Percentiles rank a stretch among this genome's conserved stretches.
phyloP scores from a whole-genome alignment of 1,284 basidiomycete species.

The Ganoderma lucidum region DNA sequence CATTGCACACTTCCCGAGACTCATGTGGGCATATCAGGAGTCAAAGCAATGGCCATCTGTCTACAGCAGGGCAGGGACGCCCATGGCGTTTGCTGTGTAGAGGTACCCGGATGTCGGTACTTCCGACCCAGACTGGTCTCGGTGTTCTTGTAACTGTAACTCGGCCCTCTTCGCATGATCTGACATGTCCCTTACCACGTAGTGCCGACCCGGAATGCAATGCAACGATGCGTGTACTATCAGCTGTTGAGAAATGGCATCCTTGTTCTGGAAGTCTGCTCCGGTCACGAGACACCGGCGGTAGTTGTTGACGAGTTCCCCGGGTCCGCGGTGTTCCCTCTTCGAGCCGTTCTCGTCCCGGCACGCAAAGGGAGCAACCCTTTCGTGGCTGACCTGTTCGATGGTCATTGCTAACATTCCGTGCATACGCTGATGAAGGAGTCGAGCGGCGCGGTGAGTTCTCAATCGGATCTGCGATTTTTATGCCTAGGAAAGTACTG shows the following conservation, averaged over 20 bases:
- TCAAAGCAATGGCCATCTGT: slow-evolving; percentile 23
- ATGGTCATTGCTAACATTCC: neutral
- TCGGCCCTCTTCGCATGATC: neutral
- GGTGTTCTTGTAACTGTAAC: neutral
- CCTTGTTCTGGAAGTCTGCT: neutral
- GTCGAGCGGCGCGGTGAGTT: neutral
- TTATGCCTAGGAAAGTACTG: neutral
- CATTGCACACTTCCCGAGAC: neutral
- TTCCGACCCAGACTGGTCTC: neutral
- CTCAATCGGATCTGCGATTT: neutral
- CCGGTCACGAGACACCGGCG: neutral
- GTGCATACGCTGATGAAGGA: neutral
- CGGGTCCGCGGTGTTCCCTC: neutral
- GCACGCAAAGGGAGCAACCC: neutral
- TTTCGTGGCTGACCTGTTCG: neutral
- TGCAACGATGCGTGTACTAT: neutral
- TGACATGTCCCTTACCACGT: neutral
- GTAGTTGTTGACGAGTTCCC: neutral
- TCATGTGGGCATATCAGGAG: neutral
- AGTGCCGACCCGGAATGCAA: neutral
- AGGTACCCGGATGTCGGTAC: neutral
- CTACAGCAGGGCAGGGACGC: slow-evolving; percentile 13
- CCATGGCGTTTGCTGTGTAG: slow-evolving; percentile 24
- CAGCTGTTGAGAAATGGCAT: neutral
- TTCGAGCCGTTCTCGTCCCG: neutral